Evolutionary conservation across 148 eudicot species (phyloP).

Genomic region (Vaccinium macrocarpon): DNA sequence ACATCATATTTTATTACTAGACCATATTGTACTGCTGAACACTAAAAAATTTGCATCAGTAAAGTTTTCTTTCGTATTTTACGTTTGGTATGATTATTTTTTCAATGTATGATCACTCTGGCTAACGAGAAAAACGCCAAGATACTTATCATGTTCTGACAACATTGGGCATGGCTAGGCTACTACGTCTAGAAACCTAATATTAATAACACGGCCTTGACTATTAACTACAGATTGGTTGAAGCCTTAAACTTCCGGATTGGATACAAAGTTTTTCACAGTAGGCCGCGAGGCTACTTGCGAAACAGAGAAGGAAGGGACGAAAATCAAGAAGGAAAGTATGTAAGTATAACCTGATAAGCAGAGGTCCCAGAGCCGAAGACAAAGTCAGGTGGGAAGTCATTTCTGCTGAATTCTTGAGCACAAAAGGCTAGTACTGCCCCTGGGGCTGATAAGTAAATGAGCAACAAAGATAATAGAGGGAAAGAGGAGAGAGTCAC

Average conservation of each 20-base stretch:
- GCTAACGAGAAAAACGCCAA: neutral
- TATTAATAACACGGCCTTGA: too few species aligned
- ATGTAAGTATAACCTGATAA: conserved; percentile 27
- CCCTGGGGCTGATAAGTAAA: neutral
- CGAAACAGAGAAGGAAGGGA: neutral
- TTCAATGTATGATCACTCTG: too few species aligned
- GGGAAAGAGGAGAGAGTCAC: neutral
- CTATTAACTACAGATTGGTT: too few species aligned
- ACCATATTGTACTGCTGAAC: neutral
- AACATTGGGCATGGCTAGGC: neutral
- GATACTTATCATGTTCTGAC: neutral
- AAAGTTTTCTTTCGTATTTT: neutral
- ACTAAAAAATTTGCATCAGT: neutral
- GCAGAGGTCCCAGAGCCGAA: conserved; percentile 45
- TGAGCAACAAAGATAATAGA: neutral
- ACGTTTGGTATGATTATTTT: too few species aligned
- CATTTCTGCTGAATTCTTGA: conserved; percentile 23
- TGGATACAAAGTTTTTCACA: too few species aligned
- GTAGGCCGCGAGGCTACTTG: too few species aligned
- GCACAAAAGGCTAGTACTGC: neutral
- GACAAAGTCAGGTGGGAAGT: conserved; percentile 34
- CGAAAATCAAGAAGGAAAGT: neutral
- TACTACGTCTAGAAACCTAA: too few species aligned
- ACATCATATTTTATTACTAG: too few species aligned
- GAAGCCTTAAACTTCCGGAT: too few species aligned